Evolutionary conservation across 352 stramenopile species (phyloP), one percentile per base, ranked within the genome.

Genomic region (Globisporangium mamillatum): DNA sequence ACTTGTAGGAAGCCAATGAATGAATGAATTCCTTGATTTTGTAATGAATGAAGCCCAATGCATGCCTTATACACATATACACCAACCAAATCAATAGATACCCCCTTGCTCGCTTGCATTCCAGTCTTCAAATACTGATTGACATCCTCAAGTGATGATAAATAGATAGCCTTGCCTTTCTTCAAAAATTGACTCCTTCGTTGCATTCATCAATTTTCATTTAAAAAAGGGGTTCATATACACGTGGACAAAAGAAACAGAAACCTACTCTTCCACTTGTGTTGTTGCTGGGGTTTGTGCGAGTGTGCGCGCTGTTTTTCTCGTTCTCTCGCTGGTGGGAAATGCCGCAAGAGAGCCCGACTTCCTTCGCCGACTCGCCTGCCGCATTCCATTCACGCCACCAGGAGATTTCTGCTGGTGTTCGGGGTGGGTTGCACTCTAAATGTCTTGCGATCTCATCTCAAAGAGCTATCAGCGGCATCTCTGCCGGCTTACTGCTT

Each of bases 401-500:
- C 29, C 55, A 32, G 10, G 56, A 62, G 56, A 62, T 62, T 38
- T 22, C 56, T 32, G 18, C 44, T 52, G 44, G 6, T 50, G 14
- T 50, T 44, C 36, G 36, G 44, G 44, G 48, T 38, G 56, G 25
- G 29, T 48, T 48, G 56, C 56, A 62, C 56, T 62, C 56, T 62
- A 62, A 62, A 60, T 60, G 32, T 62, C 46, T 66, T 36, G 25
- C 22, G 36, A 20, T n/a, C n/a, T 52, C 68, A 64, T 52, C 60
- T 54, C 61, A 10, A 64, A 64, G 27, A 60, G 55, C 9, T n/a
- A 20, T 22, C 44, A 52, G 16, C 18, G 5, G 18, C 44, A 50
- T 50, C 41, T 50, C 18, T 52, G 56, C 66, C 6, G 22, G 59
- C 66, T 75, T 90, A 92, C 72, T 92, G 89, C 82, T 91, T 92